Conservation (phyloP, 140 eudicot species). For the Anethum foeniculum region DNA sequence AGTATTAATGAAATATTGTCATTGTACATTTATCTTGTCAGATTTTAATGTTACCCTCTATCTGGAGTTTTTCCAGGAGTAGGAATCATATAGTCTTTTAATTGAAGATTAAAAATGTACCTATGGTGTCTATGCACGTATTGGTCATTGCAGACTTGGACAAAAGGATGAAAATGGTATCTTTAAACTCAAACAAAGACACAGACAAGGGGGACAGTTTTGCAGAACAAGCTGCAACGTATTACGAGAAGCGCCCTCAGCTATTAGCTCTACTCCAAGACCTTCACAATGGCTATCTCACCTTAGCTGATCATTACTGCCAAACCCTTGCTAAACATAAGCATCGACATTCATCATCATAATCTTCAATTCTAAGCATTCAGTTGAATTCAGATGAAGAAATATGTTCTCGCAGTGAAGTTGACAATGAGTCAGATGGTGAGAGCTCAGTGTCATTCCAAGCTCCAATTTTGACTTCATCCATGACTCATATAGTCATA, state of each 20-base stretch:
- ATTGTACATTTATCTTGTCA: too few species aligned
- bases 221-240: slow-evolving; percentile 65
- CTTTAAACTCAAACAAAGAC: slow-evolving; percentile 18
- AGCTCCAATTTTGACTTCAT: not conserved
- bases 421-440: slow-evolving; percentile 32
- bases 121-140: too few species aligned
- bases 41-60: too few species aligned
- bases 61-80: too few species aligned
- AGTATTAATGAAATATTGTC: too few species aligned
- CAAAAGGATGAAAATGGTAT: slow-evolving; percentile 48
- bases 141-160: slow-evolving; percentile 31
- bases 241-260: slow-evolving; percentile 75
- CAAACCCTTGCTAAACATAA: slow-evolving; percentile 52
- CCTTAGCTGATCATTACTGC: slow-evolving; percentile 66
- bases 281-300: slow-evolving; percentile 59
- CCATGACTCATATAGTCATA: not conserved
- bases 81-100: too few species aligned
- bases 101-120: too few species aligned
- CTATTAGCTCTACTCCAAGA: slow-evolving; percentile 54
- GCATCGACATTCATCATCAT: slow-evolving; percentile 20
- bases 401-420: slow-evolving; percentile 26
- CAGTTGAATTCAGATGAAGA: slow-evolving; percentile 7
- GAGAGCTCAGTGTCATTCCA: slow-evolving; percentile 38
- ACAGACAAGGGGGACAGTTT: slow-evolving; percentile 50
- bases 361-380: not conserved